A percentile compares a stretch with the other conserved stretches of the same genome.
Evolutionary conservation across 1,284 basidiomycete species (phyloP).

Genomic region (Papiliotrema laurentii): DNA sequence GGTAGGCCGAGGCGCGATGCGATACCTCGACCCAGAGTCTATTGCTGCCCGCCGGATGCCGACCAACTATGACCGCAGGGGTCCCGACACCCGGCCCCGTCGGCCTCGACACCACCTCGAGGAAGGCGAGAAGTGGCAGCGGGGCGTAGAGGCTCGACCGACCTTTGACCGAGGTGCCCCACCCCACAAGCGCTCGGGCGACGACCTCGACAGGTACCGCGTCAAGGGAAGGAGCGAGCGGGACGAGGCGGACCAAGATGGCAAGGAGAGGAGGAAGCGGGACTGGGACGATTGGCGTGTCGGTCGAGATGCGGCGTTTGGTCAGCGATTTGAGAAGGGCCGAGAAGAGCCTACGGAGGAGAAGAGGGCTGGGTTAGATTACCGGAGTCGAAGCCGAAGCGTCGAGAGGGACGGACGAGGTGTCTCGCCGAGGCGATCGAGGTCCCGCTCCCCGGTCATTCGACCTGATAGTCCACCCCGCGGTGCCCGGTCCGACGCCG

Average conservation of each 20-base stretch:
- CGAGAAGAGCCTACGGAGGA: constrained; percentile 1
- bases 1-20: constrained; percentile 46
- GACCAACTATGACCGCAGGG: constrained; percentile 27
- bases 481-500: constrained; percentile 17
- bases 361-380: neutral
- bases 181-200: neutral
- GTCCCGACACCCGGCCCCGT: constrained; percentile 18
- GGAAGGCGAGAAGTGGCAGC: constrained; percentile 15
- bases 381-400: neutral
- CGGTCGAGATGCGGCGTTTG: constrained; percentile 1
- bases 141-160: constrained; percentile 20
- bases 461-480: constrained; percentile 44
- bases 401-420: no score
- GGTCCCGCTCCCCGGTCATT: constrained; percentile 32
- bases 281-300: constrained; percentile 12
- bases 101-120: constrained; percentile 6
- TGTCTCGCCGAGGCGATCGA: neutral
- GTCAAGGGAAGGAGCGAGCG: constrained; percentile 11
- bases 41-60: constrained; percentile 13
- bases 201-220: constrained; percentile 32
- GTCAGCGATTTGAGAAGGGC: neutral
- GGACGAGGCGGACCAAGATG: constrained; percentile 7
- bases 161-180: constrained; percentile 4
- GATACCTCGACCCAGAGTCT: constrained; percentile 45
- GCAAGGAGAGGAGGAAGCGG: constrained; percentile 6